phyloP scores from a whole-genome alignment of 495 filamentous ascomycete species.

The Apiosordaria backusii region DNA sequence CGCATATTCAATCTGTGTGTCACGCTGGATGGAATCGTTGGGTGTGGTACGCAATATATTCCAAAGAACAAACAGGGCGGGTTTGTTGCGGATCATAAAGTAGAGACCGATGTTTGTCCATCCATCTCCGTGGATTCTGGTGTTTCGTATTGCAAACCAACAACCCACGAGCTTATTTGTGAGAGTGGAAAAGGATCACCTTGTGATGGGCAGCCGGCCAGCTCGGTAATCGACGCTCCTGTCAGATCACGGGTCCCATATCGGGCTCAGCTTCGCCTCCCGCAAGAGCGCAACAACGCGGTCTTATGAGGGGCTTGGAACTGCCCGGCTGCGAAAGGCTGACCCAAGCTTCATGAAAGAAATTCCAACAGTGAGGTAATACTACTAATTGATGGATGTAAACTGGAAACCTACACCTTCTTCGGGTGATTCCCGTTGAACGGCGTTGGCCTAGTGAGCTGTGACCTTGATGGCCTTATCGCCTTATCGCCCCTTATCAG shows the following conservation, averaged over 20 bases:
- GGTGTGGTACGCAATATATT: background rate
- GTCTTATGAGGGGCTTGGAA: background rate
- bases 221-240: background rate
- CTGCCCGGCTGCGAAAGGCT: background rate
- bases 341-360: background rate
- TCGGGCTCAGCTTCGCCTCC: background rate
- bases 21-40: background rate
- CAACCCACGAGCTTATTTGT: too few species aligned
- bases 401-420: background rate
- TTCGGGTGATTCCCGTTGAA: background rate
- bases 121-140: background rate
- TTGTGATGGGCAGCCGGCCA: too few species aligned
- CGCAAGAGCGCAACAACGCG: background rate
- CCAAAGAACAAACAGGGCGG: background rate
- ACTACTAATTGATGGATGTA: background rate
- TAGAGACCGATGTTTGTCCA: background rate
- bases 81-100: background rate
- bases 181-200: too few species aligned
- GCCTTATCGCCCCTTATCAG: slow-evolving; percentile 3
- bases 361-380: background rate
- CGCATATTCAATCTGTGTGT: background rate
- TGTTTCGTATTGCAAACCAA: too few species aligned
- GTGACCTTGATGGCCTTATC: slow-evolving; percentile 6
- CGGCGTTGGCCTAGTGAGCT: background rate
- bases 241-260: background rate